Evolutionary conservation across 768 basidiomycete genomes (phyloP), one percentile per base, ranked within the genome.

Genomic region (Pleurotus salmoneostramineus): DNA sequence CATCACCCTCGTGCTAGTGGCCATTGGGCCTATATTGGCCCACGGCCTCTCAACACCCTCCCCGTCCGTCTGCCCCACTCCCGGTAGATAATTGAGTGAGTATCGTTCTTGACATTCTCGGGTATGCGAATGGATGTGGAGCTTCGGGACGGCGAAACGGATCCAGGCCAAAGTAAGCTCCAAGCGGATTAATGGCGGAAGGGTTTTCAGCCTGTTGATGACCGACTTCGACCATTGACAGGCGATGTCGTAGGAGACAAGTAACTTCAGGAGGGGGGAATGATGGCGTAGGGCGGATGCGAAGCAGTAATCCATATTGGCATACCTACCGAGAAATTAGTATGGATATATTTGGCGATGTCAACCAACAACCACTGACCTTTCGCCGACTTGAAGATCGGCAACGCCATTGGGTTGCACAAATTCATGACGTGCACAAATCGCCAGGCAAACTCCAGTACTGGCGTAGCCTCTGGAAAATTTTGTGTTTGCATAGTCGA

Each of bases 241-340:
- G n/a, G n/a, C n/a, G n/a, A n/a, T n/a, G 14, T 49, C 48, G 14
- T 49, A 49, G 0, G 27, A 49, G 10, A 49, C 27, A 14, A 49
- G 17, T 11, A 49, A 21, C 5, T 32, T 14, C 14, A 49, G 5
- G 3, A 5, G 17, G 1, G 5, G 1, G 14, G 21, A 1, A 14
- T 49, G 48, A 11, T 15, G n/a, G 3, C 17, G 27, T 3, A 70
- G 31, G 50, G 59, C 65, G 1, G 60, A 66, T 8, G 63, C 66
- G 46, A 74, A 67, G 4, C 74, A 59, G 48, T 66, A 75, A 50
- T 75, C 72, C 64, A 74, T 74, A 58, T 74, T 75, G 11, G 60
- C 62, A 58, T 73, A 73, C 11, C 72, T 74, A 49, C n/a, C 47
- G 15, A 45, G 45, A 32, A 10, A 47, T 15, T 56, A 17, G 31